These are phyloP conservation scores for Protomyces gravidus DNA, from an alignment of 1,139 yeast species.

Conservation along the genomic window DNA sequence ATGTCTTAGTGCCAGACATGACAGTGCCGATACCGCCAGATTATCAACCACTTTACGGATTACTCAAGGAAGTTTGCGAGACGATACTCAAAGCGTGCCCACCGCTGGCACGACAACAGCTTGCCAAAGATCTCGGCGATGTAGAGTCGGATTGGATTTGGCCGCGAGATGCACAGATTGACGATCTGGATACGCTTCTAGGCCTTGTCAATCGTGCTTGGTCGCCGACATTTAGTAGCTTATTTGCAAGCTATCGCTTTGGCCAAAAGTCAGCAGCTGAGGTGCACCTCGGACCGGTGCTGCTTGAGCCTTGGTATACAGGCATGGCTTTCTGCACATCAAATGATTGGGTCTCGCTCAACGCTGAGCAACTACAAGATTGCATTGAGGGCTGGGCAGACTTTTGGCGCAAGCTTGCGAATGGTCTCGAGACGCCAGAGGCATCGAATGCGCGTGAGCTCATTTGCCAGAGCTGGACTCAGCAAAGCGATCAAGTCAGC, in stretches of 20 bases:
- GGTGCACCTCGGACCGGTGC: not conserved
- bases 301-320: not conserved
- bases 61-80: not conserved
- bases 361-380: not conserved
- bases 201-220: not conserved
- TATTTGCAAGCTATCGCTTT: not conserved
- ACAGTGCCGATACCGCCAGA: not conserved
- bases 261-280: not conserved
- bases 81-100: conserved; percentile 1
- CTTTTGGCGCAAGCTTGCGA: not conserved
- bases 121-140: not conserved
- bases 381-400: not conserved
- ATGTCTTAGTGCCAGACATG: not conserved
- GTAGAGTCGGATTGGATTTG: not conserved
- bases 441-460: not conserved
- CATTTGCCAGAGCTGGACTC: not conserved
- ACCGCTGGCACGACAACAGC: not conserved
- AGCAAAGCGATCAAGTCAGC: not conserved
- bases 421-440: not conserved
- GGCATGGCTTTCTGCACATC: not conserved
- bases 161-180: not conserved
- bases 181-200: not conserved
- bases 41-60: not conserved
- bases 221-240: not conserved
- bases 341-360: not conserved